Percentiles rank a stretch among this genome's conserved stretches.
These are phyloP conservation scores for Mortierella sp. DNA, from an alignment of 371 early-diverging fungal genomes.

Conservation along the genomic window DNA sequence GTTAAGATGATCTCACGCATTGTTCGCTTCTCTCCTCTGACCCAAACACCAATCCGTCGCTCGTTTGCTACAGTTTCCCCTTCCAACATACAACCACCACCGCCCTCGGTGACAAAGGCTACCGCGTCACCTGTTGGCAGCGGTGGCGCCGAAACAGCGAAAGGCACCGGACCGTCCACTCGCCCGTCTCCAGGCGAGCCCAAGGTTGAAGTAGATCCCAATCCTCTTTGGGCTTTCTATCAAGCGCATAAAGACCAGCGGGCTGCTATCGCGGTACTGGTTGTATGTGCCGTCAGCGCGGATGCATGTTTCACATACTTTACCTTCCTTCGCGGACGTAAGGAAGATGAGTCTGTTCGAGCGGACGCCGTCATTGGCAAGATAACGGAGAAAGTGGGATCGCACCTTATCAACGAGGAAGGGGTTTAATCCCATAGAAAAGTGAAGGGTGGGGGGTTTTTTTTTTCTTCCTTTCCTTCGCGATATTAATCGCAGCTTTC, in stretches of 20 bases:
- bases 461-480: too few relatives aligned
- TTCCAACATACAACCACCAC: too few relatives aligned
- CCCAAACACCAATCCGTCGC: too few relatives aligned
- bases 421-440: slow-evolving; percentile 13
- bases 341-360: slow-evolving; percentile 4
- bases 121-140: too few relatives aligned
- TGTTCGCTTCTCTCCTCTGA: too few relatives aligned
- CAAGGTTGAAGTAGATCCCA: background rate
- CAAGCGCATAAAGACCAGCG: slow-evolving; percentile 12
- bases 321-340: slow-evolving; percentile 2
- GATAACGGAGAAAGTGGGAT: background rate
- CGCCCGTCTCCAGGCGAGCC: background rate
- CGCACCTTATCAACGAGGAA: slow-evolving; percentile 10
- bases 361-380: slow-evolving; percentile 1
- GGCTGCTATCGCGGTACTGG: slow-evolving; percentile 14
- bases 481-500: too few relatives aligned
- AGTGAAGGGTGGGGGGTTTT: too few relatives aligned
- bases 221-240: slow-evolving; percentile 7
- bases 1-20: too few relatives aligned
- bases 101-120: too few relatives aligned
- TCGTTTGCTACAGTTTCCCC: too few relatives aligned
- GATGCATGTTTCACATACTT: slow-evolving; percentile 18
- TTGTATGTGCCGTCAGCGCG: slow-evolving; percentile 6
- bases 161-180: background rate
- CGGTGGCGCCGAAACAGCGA: too few relatives aligned